Percentiles rank a stretch among this genome's conserved stretches.
Conservation (phyloP, 148 eudicot genomes). For the Oxyria digyna region DNA sequence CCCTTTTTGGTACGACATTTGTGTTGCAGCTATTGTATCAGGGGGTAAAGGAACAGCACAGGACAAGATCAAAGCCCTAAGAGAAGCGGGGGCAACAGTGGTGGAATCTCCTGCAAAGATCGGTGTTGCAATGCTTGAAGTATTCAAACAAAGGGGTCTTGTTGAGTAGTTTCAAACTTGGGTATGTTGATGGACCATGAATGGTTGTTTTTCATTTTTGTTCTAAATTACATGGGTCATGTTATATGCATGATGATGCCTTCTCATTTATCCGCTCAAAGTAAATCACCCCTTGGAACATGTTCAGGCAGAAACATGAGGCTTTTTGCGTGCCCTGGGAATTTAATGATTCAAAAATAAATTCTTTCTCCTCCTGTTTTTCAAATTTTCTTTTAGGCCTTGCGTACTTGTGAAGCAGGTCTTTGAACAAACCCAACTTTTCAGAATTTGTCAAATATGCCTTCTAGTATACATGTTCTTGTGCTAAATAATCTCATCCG, state of each 20-base stretch:
- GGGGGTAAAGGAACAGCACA: conserved; percentile 98
- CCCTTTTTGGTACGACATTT: neutral
- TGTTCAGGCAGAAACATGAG: neutral
- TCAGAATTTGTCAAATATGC: too few species aligned
- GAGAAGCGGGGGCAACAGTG: conserved; percentile 83
- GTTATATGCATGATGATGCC: too few species aligned
- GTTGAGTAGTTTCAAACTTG: conserved; percentile 17
- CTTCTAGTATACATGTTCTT: too few species aligned
- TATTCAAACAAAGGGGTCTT: conserved; percentile 88
- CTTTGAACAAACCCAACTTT: too few species aligned
- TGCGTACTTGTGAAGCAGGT: too few species aligned
- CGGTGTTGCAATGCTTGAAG: conserved; percentile 75
- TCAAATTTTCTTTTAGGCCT: neutral
- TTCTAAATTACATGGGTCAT: neutral
- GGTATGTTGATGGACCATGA: neutral
- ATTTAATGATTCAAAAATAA: neutral
- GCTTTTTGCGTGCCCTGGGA: conserved; percentile 1
- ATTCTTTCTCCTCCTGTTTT: neutral
- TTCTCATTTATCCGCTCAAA: conserved; percentile 1
- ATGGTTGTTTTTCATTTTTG: neutral
- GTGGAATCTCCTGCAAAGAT: conserved; percentile 96
- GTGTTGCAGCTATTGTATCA: conserved; percentile 80
- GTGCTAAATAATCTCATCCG: too few species aligned
- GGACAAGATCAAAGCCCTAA: conserved; percentile 82
- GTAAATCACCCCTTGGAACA: neutral